Evolutionary conservation across 1,284 basidiomycete genomes (phyloP).

Genomic region (Calocybe gambosa): DNA sequence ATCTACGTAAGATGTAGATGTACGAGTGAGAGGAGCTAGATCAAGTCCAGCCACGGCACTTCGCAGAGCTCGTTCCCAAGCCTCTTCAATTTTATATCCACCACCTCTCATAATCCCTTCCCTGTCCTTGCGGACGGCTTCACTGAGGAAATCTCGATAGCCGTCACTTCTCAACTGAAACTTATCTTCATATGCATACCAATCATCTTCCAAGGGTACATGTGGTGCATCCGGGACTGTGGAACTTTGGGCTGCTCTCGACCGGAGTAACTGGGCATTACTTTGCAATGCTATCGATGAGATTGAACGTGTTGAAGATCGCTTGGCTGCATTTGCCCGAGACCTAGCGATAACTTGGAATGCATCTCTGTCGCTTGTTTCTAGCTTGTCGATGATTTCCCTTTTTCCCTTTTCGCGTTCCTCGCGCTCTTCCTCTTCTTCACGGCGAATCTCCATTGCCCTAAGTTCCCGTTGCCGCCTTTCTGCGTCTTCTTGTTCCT

Average conservation of each 20-base stretch:
- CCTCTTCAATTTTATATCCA: constrained; percentile 76
- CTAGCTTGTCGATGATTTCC: constrained; percentile 76
- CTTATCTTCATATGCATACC: constrained; percentile 69
- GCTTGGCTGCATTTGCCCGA: constrained; percentile 56
- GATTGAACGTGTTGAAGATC: constrained; percentile 47
- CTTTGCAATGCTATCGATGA: constrained; percentile 41
- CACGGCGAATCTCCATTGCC: constrained; percentile 60
- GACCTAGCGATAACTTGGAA: constrained; percentile 63
- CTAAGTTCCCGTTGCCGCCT: constrained; percentile 66
- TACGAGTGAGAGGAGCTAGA: constrained; percentile 35
- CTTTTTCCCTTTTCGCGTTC: constrained; percentile 70
- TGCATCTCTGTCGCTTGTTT: constrained; percentile 68
- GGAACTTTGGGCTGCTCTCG: constrained; percentile 49
- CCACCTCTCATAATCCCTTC: constrained; percentile 82
- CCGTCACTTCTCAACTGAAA: constrained; percentile 43
- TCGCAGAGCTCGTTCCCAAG: constrained; percentile 82
- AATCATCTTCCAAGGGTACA: constrained; percentile 67
- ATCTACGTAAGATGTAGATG: constrained; percentile 15
- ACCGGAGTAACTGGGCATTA: constrained; percentile 47
- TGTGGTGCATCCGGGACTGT: constrained; percentile 73
- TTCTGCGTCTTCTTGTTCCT: constrained; percentile 72
- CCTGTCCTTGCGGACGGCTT: constrained; percentile 67
- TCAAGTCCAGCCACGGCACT: constrained; percentile 74
- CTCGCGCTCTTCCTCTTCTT: constrained; percentile 70
- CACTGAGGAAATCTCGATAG: constrained; percentile 72